phyloP scores from a whole-genome alignment of 2,329 filamentous ascomycete species.

The Beauveria sp. region DNA sequence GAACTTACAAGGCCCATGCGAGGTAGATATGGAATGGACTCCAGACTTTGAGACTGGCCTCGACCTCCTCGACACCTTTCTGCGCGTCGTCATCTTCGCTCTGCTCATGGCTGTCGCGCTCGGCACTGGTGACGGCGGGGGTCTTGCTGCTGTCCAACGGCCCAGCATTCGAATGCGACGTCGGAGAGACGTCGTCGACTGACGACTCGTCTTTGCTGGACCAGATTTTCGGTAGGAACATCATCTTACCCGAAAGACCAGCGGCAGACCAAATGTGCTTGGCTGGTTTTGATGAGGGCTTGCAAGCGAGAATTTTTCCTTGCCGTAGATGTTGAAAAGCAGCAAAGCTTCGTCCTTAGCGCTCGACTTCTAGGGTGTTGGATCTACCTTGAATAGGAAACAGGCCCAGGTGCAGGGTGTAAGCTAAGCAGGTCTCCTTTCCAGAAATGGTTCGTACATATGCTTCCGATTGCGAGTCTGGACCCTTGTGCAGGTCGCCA shows the following conservation, averaged over 20 bases:
- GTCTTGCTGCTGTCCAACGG: background rate
- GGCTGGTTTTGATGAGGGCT: background rate
- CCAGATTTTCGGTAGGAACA: background rate
- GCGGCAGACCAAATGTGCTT: background rate
- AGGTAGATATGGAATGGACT: background rate
- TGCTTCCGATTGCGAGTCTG: background rate
- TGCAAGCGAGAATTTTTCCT: background rate
- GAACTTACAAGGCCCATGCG: constrained; percentile 1
- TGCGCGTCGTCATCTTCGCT: background rate
- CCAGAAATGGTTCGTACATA: background rate
- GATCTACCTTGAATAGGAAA: background rate
- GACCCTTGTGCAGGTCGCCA: background rate
- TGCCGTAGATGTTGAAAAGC: background rate
- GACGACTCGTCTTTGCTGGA: background rate
- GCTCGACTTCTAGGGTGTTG: background rate
- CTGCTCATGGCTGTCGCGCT: background rate
- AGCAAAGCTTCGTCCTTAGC: background rate
- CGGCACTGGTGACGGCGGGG: background rate
- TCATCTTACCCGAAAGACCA: background rate
- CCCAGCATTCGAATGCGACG: background rate
- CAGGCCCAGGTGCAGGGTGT: background rate
- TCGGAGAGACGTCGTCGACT: background rate
- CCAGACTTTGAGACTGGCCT: background rate
- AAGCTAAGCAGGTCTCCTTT: background rate
- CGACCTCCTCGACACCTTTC: background rate